These are phyloP conservation scores for Fusarium guadeloupense DNA, from an alignment of 2,329 filamentous ascomycete genomes.

Conservation along the genomic window DNA sequence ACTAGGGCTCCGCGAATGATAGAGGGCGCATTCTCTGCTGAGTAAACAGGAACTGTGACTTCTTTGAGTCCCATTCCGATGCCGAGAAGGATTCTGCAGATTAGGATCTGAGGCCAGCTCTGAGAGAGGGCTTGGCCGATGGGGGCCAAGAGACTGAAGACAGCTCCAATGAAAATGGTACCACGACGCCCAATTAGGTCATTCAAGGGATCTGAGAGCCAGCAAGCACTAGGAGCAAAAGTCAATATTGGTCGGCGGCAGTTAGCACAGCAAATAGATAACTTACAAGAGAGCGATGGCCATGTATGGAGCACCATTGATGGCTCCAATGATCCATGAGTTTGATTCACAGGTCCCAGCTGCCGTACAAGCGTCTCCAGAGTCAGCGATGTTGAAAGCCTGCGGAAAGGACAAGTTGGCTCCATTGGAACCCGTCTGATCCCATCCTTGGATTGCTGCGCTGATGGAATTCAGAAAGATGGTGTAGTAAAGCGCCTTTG, in stretches of 20 bases:
- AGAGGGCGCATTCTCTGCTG: slow-evolving; percentile 60
- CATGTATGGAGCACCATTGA: too few species aligned
- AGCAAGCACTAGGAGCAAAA: too few species aligned
- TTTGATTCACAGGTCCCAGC: too few species aligned
- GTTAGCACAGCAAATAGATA: too few species aligned
- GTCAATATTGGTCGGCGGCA: too few species aligned
- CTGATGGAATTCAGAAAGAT: slow-evolving; percentile 46
- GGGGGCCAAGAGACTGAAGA: slow-evolving; percentile 65
- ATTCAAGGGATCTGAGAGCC: too few species aligned
- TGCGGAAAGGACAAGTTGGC: slow-evolving; percentile 52
- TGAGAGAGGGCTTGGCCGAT: slow-evolving; percentile 63
- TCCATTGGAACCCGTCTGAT: slow-evolving; percentile 54
- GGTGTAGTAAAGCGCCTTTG: slow-evolving; percentile 40
- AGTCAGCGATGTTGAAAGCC: too few species aligned
- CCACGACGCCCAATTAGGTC: slow-evolving; percentile 43
- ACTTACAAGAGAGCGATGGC: too few species aligned
- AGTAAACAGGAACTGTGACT: slow-evolving; percentile 60
- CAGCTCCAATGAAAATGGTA: slow-evolving; percentile 62
- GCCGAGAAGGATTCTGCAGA: slow-evolving; percentile 59
- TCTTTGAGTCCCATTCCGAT: slow-evolving; percentile 66
- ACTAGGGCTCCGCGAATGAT: slow-evolving; percentile 60
- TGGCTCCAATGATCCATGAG: too few species aligned
- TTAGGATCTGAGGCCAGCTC: slow-evolving; percentile 58
- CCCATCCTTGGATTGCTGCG: slow-evolving; percentile 53
- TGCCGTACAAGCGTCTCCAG: too few species aligned